Evolutionary conservation across 2,329 filamentous ascomycete genomes (phyloP).

Genomic region (Aureobasidium melanogenum): DNA sequence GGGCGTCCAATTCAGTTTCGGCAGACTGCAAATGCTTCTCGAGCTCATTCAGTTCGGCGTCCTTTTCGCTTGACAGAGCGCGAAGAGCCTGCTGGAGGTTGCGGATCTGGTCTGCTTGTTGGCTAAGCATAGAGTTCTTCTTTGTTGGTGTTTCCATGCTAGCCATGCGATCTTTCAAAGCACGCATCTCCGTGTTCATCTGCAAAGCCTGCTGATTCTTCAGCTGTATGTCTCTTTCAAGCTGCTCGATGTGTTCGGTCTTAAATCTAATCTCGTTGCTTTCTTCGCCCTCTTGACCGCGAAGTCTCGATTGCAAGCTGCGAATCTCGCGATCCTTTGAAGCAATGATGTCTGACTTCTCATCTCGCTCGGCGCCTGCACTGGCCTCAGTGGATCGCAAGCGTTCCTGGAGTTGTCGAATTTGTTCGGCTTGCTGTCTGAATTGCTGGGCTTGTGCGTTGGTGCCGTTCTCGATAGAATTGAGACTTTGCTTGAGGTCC

Average conservation of each 20-base stretch:
- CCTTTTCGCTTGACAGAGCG: slow-evolving; percentile 27
- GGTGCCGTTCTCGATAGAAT: slow-evolving; percentile 20
- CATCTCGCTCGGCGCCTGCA: slow-evolving; percentile 34
- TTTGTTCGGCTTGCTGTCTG: slow-evolving; percentile 36
- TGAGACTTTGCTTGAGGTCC: slow-evolving; percentile 24
- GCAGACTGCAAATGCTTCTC: slow-evolving; percentile 26
- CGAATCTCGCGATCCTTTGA: slow-evolving; percentile 34
- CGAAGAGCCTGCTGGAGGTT: slow-evolving; percentile 24
- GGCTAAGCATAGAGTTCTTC: slow-evolving; percentile 27
- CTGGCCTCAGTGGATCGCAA: slow-evolving; percentile 32
- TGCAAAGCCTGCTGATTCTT: slow-evolving; percentile 23
- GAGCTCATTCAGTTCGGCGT: slow-evolving; percentile 27
- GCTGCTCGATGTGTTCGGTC: slow-evolving; percentile 26
- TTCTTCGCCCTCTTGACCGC: slow-evolving; percentile 23
- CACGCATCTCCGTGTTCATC: slow-evolving; percentile 24
- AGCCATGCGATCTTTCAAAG: slow-evolving; percentile 24
- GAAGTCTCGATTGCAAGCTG: slow-evolving; percentile 24
- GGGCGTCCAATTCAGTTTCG: slow-evolving; percentile 23
- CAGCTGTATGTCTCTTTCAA: slow-evolving; percentile 30
- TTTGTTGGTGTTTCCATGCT: slow-evolving; percentile 29
- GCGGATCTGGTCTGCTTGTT: slow-evolving; percentile 27
- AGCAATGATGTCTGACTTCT: slow-evolving; percentile 32
- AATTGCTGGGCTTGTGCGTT: slow-evolving; percentile 47
- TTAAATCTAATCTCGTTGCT: slow-evolving; percentile 23
- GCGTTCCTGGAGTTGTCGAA: slow-evolving; percentile 41